These are phyloP conservation scores for Houttuynia cordata DNA, from an alignment of 164 flowering plant species.

Conservation along the genomic window DNA sequence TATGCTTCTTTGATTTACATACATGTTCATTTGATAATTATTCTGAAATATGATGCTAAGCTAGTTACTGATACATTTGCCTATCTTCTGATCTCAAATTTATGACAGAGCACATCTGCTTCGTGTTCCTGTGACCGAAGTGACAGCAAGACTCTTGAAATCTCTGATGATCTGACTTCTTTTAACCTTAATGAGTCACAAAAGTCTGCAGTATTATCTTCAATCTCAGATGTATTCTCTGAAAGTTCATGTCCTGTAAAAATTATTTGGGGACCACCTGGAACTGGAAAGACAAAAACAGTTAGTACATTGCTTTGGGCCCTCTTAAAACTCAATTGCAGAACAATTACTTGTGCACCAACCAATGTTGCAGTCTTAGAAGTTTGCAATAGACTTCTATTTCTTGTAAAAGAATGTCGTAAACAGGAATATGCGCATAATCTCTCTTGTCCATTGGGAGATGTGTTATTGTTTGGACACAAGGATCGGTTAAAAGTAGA, in stretches of 20 bases:
- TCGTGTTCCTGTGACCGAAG: background rate
- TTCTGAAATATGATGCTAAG: background rate
- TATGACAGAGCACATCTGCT: background rate
- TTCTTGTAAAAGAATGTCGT: constrained; percentile 20
- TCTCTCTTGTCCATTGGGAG: constrained; percentile 29
- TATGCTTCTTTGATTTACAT: too few relatives aligned
- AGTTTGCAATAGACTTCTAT: constrained; percentile 43
- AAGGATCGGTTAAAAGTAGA: constrained; percentile 31
- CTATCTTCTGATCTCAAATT: background rate
- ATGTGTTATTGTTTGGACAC: constrained; percentile 58
- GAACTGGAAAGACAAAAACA: constrained; percentile 76
- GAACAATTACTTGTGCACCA: constrained; percentile 51
- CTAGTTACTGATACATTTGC: background rate
- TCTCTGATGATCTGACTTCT: background rate
- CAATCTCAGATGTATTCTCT: constrained; percentile 20
- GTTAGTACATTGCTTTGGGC: constrained; percentile 27
- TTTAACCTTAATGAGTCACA: constrained; percentile 49
- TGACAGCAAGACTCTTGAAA: constrained; percentile 1
- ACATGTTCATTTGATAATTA: too few relatives aligned
- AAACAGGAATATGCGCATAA: background rate
- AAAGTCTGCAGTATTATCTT: constrained; percentile 25
- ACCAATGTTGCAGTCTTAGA: constrained; percentile 57
- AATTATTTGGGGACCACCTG: constrained; percentile 82
- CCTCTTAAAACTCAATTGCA: constrained; percentile 25
- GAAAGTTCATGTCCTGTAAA: constrained; percentile 27